These are phyloP conservation scores for Pseudogymnoascus sp. DNA, from an alignment of 2,329 filamentous ascomycete species.

Conservation along the genomic window DNA sequence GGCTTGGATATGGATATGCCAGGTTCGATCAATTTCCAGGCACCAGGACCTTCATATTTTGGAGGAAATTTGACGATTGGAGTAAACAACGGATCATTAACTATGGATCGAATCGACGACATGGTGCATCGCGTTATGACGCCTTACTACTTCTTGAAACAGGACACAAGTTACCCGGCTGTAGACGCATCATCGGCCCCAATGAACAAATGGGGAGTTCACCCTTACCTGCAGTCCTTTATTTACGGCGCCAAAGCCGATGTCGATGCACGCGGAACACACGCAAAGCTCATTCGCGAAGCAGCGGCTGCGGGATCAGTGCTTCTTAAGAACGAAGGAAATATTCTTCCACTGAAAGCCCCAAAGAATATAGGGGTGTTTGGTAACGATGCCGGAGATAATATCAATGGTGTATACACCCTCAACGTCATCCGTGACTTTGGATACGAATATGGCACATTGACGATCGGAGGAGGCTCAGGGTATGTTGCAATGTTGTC, in stretches of 20 bases:
- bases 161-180: slow-evolving; percentile 39
- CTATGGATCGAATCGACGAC: slow-evolving; percentile 35
- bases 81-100: slow-evolving; percentile 40
- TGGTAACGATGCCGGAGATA: slow-evolving; percentile 38
- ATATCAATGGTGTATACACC: slow-evolving; percentile 26
- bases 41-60: slow-evolving; percentile 10
- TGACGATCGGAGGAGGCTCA: slow-evolving; percentile 19
- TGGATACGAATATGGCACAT: slow-evolving; percentile 14
- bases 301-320: slow-evolving; percentile 57
- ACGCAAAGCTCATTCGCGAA: slow-evolving; percentile 45
- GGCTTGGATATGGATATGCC: slow-evolving; percentile 48
- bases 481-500: slow-evolving; percentile 6
- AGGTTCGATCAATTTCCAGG: slow-evolving; percentile 36
- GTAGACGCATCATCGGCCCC: slow-evolving; percentile 35
- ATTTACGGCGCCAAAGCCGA: slow-evolving; percentile 18
- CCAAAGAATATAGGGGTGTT: slow-evolving; percentile 40
- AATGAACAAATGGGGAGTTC: neutral
- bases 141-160: slow-evolving; percentile 42
- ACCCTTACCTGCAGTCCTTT: neutral
- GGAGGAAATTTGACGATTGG: slow-evolving; percentile 29
- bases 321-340: slow-evolving; percentile 50
- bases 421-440: neutral
- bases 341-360: slow-evolving; percentile 40
- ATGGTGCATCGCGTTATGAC: slow-evolving; percentile 51
- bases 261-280: slow-evolving; percentile 48